Evolutionary conservation across 2,329 filamentous ascomycete genomes (phyloP).

Genomic region (Aspergillus ochraceoroseus): DNA sequence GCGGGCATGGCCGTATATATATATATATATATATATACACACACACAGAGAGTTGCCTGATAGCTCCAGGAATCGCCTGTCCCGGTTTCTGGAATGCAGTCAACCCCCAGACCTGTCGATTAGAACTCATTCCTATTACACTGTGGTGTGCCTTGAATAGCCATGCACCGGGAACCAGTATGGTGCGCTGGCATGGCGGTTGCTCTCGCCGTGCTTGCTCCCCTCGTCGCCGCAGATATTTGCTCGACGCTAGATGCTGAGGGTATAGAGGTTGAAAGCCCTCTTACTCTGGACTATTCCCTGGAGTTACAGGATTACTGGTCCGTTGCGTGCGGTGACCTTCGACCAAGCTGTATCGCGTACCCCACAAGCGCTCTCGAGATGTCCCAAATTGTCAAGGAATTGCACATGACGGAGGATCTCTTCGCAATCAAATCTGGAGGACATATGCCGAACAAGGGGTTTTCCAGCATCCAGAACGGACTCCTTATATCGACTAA

Average conservation of each 20-base stretch:
- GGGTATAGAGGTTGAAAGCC: constrained; percentile 33
- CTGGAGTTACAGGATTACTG: constrained; percentile 44
- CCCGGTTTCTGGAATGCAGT: too few relatives aligned
- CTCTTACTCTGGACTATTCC: constrained; percentile 34
- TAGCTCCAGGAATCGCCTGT: too few relatives aligned
- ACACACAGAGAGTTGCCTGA: too few relatives aligned
- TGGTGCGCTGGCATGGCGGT: constrained; percentile 22
- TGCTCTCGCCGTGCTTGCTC: constrained; percentile 20
- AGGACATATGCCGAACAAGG: constrained; percentile 46
- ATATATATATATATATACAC: too few relatives aligned
- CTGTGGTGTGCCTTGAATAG: constrained; percentile 1
- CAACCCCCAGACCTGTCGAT: too few relatives aligned
- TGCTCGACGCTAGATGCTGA: constrained; percentile 38
- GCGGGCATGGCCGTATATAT: too few relatives aligned
- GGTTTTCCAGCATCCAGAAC: constrained; percentile 45
- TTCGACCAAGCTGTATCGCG: constrained; percentile 47
- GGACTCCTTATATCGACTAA: constrained; percentile 46
- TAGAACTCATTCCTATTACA: too few relatives aligned
- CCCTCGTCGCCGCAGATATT: constrained; percentile 31
- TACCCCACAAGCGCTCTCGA: constrained; percentile 48
- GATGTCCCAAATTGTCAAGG: constrained; percentile 50
- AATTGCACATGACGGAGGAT: constrained; percentile 47
- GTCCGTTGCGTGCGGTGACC: constrained; percentile 43
- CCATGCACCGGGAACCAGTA: constrained; percentile 18
- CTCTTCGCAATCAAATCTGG: constrained; percentile 54